Percentiles rank a stretch among this genome's conserved stretches.
Conservation (phyloP, 306 rosid genomes). For the Dryas drummondii region DNA sequence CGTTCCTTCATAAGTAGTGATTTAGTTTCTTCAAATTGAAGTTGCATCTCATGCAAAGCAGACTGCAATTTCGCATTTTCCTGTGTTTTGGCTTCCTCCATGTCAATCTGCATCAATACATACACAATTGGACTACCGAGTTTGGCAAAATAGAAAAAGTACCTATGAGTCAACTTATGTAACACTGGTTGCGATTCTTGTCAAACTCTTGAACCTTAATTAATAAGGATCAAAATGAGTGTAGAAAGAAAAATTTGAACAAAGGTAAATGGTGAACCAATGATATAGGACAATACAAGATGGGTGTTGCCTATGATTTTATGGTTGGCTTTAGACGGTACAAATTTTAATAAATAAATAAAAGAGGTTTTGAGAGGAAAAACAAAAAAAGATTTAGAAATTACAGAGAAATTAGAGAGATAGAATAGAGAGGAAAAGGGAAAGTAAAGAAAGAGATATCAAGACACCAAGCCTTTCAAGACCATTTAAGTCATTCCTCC, state of each 20-base stretch:
- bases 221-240: background rate
- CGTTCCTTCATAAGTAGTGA: slow-evolving; percentile 52
- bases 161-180: background rate
- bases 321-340: background rate
- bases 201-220: slow-evolving; percentile 5
- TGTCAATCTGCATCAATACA: slow-evolving; percentile 46
- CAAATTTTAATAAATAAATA: background rate
- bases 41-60: slow-evolving; percentile 56
- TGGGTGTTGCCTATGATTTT: background rate
- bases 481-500: no score
- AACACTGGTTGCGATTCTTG: background rate
- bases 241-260: background rate
- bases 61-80: slow-evolving; percentile 67
- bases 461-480: no score
- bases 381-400: background rate
- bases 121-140: slow-evolving; percentile 18
- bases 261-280: background rate
- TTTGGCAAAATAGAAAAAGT: slow-evolving; percentile 14
- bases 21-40: slow-evolving; percentile 54
- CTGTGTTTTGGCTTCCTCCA: slow-evolving; percentile 71
- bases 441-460: background rate
- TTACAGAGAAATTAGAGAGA: background rate
- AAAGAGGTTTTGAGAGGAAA: background rate
- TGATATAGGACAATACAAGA: background rate
- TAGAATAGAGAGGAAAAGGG: background rate